Conservation (phyloP, 2,329 filamentous ascomycete genomes). For the Microthyrium microscopicum region DNA sequence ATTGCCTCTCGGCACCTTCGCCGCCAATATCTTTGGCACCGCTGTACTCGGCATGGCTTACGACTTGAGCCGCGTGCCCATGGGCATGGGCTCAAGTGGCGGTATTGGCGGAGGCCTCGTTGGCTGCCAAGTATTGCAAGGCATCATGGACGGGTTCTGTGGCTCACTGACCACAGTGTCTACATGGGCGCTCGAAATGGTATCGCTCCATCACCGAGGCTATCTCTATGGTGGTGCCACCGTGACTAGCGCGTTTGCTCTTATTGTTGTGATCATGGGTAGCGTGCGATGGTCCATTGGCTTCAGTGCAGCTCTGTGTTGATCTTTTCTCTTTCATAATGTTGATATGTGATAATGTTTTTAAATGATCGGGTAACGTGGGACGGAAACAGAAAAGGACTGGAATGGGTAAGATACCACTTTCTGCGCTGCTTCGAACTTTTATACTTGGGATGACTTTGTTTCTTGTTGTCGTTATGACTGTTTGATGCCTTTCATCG, state of each 20-base stretch:
- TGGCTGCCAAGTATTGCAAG: constrained; percentile 52
- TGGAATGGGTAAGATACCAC: too few relatives aligned
- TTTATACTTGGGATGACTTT: too few relatives aligned
- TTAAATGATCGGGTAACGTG: too few relatives aligned
- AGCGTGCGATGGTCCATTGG: constrained; percentile 9
- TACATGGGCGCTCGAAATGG: constrained; percentile 48
- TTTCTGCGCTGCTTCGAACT: too few relatives aligned
- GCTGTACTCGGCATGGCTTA: constrained; percentile 58
- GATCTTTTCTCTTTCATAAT: background rate
- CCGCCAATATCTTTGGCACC: constrained; percentile 64
- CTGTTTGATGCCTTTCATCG: too few relatives aligned
- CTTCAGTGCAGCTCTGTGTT: constrained; percentile 3
- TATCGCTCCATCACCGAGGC: constrained; percentile 27
- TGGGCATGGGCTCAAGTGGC: constrained; percentile 14
- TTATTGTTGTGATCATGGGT: constrained; percentile 13
- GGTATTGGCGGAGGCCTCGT: constrained; percentile 28
- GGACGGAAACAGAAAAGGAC: too few relatives aligned
- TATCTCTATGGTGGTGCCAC: constrained; percentile 14
- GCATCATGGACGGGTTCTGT: constrained; percentile 51
- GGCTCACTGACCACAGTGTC: constrained; percentile 50
- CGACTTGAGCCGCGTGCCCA: constrained; percentile 54
- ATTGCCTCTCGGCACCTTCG: constrained; percentile 79
- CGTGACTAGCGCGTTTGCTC: constrained; percentile 11
- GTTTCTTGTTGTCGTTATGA: too few relatives aligned
- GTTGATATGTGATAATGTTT: constrained; percentile 1